Base-by-base conservation (phyloP, 148 eudicot genomes). In the Fagopyrum esculentum region DNA sequence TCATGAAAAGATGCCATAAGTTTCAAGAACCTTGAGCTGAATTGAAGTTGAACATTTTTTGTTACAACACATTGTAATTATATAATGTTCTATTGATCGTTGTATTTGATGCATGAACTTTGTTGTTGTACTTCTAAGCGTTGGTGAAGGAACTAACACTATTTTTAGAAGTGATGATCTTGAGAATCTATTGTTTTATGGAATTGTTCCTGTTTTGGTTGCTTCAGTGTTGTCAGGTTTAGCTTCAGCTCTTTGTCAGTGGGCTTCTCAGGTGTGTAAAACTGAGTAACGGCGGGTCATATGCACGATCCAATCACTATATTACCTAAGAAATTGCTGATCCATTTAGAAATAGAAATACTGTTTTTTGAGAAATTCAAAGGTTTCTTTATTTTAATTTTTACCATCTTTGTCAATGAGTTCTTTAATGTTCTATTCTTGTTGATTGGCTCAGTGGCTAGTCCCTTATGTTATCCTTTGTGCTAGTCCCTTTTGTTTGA, bases 221-320 rank as follows among this genome's bases (percentile, higher is more conserved):
- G 98, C 96, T 48, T 95, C 98, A 74, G 89, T 95, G 79, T 88
- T 95, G 55, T 95, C 98, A 69, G 98, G 98, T 69, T 81, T 95
- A 68, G 98, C 98, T 79, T 95, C 98, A 71, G 82, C 98, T 74
- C 82, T 95, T 72, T 95, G 98, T 81, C 98, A 95, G 80, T 95
- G 98, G 98, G 98, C 98, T 74, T 92, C 98, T 77, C 97, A 95
- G 95, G 98, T 92, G 82, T 69, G 79, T 75, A 72, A 55, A 83
- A 72, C 72, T 74, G 64, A 13, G 70, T 35, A 22, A 22, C 26
- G 26, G 26, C 15, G n/a, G 40, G 54, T 43, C 29, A 17, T 17
- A 5, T 57, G 29, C 19, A 57, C 6, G 63, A 9, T 5, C 63
- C 97, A 86, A 80, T 52, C 98, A 1, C 89, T 96, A 45, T 95